Evolutionary conservation across 2,329 filamentous ascomycete species (phyloP).

Genomic region (Fusarium ramigenum): DNA sequence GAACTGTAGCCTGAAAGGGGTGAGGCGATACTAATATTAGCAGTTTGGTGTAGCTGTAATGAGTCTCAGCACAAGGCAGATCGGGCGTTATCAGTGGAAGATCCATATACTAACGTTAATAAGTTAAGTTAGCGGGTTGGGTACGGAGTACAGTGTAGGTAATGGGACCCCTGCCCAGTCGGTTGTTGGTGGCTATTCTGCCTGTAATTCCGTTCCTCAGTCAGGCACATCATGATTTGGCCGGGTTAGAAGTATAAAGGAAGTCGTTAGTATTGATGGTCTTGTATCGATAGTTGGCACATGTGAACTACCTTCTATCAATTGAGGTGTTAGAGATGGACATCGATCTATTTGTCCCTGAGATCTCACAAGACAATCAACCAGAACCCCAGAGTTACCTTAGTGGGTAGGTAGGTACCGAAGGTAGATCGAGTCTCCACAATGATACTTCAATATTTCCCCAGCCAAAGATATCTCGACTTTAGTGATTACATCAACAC

Average conservation of each 20-base stretch:
- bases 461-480: neutral
- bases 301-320: neutral
- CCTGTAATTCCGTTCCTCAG: neutral
- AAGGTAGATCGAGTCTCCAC: slow-evolving; percentile 21
- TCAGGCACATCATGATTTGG: neutral
- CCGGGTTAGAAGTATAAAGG: neutral
- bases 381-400: neutral
- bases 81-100: neutral
- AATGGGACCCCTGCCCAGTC: neutral
- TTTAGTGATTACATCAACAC: slow-evolving; percentile 13
- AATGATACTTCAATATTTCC: slow-evolving; percentile 3
- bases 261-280: neutral
- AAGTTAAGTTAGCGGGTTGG: neutral
- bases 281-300: too few species aligned
- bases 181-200: neutral
- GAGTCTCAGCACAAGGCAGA: neutral
- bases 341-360: neutral
- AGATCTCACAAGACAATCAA: neutral
- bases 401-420: neutral
- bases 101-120: neutral
- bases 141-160: neutral
- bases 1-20: slow-evolving; percentile 4
- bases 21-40: neutral
- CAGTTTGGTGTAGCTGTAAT: neutral
- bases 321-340: neutral